Evolutionary conservation across 2,329 filamentous ascomycete genomes (phyloP).

Genomic region (Raffaelea arxii): DNA sequence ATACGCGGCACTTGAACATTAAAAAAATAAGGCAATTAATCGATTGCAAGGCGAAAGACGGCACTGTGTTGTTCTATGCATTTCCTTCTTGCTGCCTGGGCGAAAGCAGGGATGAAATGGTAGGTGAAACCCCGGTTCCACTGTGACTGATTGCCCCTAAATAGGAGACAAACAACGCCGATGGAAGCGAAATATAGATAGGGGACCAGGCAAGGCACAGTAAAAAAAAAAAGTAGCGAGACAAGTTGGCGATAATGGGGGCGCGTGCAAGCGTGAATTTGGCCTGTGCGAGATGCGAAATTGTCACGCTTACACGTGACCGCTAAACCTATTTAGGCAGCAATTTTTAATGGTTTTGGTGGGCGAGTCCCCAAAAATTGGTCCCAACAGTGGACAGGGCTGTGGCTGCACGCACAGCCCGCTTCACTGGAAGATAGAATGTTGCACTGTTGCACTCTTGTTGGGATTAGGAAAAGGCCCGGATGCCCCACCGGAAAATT

Average conservation of each 20-base stretch:
- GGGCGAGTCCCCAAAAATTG: too few species aligned
- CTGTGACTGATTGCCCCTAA: too few species aligned
- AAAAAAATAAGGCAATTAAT: background rate
- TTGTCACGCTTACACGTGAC: background rate
- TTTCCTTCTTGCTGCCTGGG: background rate
- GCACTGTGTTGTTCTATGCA: background rate
- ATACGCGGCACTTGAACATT: background rate
- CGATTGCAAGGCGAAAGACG: background rate
- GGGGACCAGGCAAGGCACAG: background rate
- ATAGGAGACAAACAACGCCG: background rate
- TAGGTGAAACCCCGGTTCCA: background rate
- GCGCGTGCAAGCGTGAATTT: background rate
- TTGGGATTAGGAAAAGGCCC: too few species aligned
- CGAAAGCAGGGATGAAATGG: background rate
- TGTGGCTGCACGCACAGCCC: too few species aligned
- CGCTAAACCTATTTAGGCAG: too few species aligned
- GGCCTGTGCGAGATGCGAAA: background rate
- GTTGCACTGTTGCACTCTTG: too few species aligned
- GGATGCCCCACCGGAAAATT: too few species aligned
- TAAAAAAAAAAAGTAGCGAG: background rate
- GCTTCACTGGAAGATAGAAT: too few species aligned
- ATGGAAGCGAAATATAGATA: background rate
- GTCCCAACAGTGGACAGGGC: too few species aligned
- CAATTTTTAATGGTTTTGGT: too few species aligned
- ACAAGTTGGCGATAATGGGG: background rate